Evolutionary conservation across 257 asterid genomes (phyloP).

Genomic region (Oldenlandia corymbosa): DNA sequence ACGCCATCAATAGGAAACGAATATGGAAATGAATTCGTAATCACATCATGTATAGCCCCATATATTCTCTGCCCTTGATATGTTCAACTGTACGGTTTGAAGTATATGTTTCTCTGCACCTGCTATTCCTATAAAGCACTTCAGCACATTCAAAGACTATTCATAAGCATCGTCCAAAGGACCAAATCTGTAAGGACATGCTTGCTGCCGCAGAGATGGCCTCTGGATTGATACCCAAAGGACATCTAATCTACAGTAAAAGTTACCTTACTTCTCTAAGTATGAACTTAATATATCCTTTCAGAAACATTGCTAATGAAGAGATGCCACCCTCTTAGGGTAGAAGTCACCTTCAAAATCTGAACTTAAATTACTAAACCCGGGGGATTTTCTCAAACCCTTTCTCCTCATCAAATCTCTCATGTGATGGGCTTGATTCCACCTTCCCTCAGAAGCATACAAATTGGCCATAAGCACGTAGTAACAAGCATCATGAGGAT

Average conservation of each 20-base stretch:
- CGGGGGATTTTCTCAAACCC: constrained; percentile 44
- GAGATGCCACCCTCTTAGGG: constrained; percentile 7
- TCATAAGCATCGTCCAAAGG: too few species aligned
- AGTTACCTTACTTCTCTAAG: too few species aligned
- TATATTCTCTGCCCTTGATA: background rate
- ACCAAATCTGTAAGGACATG: too few species aligned
- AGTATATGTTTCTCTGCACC: background rate
- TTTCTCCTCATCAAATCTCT: constrained; percentile 38
- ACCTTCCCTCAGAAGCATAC: constrained; percentile 38
- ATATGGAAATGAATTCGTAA: background rate
- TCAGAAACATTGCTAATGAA: background rate
- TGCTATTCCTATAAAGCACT: background rate
- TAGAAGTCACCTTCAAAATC: constrained; percentile 6
- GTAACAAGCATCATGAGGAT: constrained; percentile 37
- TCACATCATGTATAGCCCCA: too few species aligned
- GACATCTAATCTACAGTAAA: background rate
- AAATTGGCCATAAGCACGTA: constrained; percentile 48
- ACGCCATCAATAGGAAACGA: constrained; percentile 1
- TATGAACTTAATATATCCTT: too few species aligned
- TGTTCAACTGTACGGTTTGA: background rate
- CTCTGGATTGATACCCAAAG: background rate
- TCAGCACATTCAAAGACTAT: background rate
- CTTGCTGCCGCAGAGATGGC: too few species aligned
- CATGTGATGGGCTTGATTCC: constrained; percentile 39
- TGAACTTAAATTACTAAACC: constrained; percentile 21